Conservation (phyloP, 2,329 filamentous ascomycete species). For the Aspergillus carbonarius region DNA sequence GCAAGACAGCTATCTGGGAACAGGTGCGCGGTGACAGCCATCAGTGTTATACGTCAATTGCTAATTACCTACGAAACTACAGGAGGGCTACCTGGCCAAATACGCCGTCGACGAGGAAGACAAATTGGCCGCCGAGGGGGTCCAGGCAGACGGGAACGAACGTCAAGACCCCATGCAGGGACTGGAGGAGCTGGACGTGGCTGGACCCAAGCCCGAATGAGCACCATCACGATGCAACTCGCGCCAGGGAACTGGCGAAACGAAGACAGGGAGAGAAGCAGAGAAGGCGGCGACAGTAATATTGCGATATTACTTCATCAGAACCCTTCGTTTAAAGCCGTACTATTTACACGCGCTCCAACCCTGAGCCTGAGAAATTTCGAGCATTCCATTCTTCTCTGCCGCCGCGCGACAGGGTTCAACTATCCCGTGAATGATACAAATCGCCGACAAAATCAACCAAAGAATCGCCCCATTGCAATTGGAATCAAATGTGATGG, state of each 20-base stretch:
- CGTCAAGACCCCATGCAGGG: slow-evolving; percentile 92
- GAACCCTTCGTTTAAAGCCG: slow-evolving; percentile 29
- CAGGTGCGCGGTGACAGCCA: slow-evolving; percentile 63
- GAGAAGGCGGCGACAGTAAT: slow-evolving; percentile 25
- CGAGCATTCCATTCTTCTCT: slow-evolving; percentile 18
- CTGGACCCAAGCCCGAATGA: slow-evolving; percentile 79
- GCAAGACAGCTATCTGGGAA: slow-evolving; percentile 94
- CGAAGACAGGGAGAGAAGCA: slow-evolving; percentile 21
- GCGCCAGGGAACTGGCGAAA: slow-evolving; percentile 4
- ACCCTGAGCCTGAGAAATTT: slow-evolving; percentile 27
- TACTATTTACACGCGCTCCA: slow-evolving; percentile 40
- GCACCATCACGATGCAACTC: slow-evolving; percentile 20
- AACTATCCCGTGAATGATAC: slow-evolving; percentile 31
- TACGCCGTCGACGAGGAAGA: slow-evolving; percentile 84
- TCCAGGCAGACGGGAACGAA: slow-evolving; percentile 51
- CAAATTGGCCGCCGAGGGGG: slow-evolving; percentile 58
- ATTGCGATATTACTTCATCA: slow-evolving; percentile 29
- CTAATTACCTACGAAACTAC: slow-evolving; percentile 27
- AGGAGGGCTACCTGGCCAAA: slow-evolving; percentile 94
- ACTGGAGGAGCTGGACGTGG: slow-evolving; percentile 87
- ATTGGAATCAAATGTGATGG: slow-evolving; percentile 31
- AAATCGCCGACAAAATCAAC: slow-evolving; percentile 25
- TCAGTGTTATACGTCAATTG: not conserved
- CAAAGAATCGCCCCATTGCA: slow-evolving; percentile 28
- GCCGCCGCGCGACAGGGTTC: slow-evolving; percentile 24